Conservation (phyloP, 2,329 filamentous ascomycete genomes). For the Xylariaceae sp. region DNA sequence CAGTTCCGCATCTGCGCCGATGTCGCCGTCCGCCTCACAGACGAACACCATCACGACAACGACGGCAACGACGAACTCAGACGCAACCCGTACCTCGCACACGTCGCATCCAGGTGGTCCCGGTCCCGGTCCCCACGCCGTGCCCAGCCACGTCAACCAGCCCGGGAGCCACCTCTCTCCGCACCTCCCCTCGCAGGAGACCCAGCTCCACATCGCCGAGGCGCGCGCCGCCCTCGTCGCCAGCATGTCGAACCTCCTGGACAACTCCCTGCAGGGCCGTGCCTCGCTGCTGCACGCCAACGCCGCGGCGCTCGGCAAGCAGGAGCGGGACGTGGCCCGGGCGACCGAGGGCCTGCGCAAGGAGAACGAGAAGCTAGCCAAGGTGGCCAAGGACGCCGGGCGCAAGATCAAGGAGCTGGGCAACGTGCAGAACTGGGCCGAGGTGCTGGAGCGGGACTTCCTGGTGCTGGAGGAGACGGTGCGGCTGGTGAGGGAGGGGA, state of each 20-base stretch:
- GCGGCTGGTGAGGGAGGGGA: slow-evolving; percentile 42
- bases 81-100: no score
- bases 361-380: slow-evolving; percentile 62
- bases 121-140: no score
- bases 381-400: slow-evolving; percentile 58
- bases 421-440: slow-evolving; percentile 82
- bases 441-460: slow-evolving; percentile 70
- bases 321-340: slow-evolving; percentile 61
- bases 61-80: not conserved
- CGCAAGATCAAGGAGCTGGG: slow-evolving; percentile 69
- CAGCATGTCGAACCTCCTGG: slow-evolving; percentile 65
- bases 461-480: slow-evolving; percentile 62
- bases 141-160: not conserved
- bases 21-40: not conserved
- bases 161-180: slow-evolving; percentile 1
- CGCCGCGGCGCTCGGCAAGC: slow-evolving; percentile 57
- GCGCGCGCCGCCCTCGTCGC: slow-evolving; percentile 57
- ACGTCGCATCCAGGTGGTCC: no score
- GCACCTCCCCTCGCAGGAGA: slow-evolving; percentile 3
- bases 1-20: no score
- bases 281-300: slow-evolving; percentile 68
- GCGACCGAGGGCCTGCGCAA: slow-evolving; percentile 56
- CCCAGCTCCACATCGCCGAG: slow-evolving; percentile 45
- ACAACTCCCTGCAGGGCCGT: slow-evolving; percentile 63
- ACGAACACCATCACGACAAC: not conserved